Evolutionary conservation across 2,329 filamentous ascomycete genomes (phyloP), one percentile per base, ranked within the genome.

Genomic region (Talaromyces albobiverticillius): DNA sequence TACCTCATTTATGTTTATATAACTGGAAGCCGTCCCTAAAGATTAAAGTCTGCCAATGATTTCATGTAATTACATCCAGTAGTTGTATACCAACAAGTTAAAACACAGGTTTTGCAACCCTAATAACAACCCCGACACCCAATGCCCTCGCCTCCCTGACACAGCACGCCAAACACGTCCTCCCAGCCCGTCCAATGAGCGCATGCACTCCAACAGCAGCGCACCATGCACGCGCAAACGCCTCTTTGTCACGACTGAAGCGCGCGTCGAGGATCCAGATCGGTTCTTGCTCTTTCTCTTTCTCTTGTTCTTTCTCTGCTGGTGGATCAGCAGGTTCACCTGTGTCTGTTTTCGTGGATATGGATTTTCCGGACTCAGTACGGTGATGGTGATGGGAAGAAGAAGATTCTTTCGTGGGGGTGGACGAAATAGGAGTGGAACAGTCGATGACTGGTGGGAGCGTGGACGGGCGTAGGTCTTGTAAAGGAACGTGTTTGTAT

Each of bases 201-300:
- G 74, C 73, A 61, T 73, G 63, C 38, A 65, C 66, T 11, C 72
- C 75, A 29, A 71, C 66, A 31, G 72, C 67, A 9, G 73, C 69
- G 58, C 74, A 76, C 74, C 74, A 77, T 2, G 74, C 72, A 20
- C 74, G 67, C 6, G 65, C 73, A 51, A 76, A 70, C 0, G 70
- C 66, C 58, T 76, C 74, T 55, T 68, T 71, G 13, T 67, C 63
- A 26, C 60, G 58, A 52, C 55, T 61, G 16, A 67, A 66, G 11
- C 71, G 67, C 34, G 71, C 68, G 32, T 74, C 71, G 10, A 74
- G 56, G 25, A 74, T 63, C 25, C 68, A 61, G 13, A 68, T 59
- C 36, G 60, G 26, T 60, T 65, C 20, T 55, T 58, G 8, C 29
- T 40, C 46, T 51, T 53, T 46, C 32, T 51, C 41, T 22, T 46